Evolutionary conservation across 108 stramenopile species (phyloP), one percentile per base, ranked within the genome.

Genomic region (Fragilariopsis cylindrus): DNA sequence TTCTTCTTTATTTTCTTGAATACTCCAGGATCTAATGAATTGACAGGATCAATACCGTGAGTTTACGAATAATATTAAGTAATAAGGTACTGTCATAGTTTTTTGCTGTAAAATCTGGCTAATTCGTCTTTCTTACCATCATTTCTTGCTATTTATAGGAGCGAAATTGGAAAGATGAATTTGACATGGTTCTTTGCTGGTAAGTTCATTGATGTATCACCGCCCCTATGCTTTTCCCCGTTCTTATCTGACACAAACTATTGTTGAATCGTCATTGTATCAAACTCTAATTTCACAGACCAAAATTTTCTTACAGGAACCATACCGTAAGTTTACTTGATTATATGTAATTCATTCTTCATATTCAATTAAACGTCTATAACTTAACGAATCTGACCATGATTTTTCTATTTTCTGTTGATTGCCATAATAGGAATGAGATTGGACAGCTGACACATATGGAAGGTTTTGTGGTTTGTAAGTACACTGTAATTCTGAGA

Each of bases 11-110:
- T 50, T 1, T 0, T 50, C 7, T 8, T 11, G 49, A 50, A 50
- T 12, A 50, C 21, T 40, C 58, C 6, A 63, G 62, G 3, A 7
- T 4, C 30, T 3, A 63, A 63, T n/a, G 16, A 40, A 9, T n/a
- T 63, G 4, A 63, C 62, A 4, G 62, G 62, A 16, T 63, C 62
- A 44, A 42, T 63, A 5, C 62, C 62, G 19, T 19, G 19, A 19
- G 19, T 19, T 19, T 19, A 19, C 19, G 19, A 19, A 19, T 19
- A 19, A 19, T 19, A 19, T 19, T 19, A 19, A 19, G 19, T 19
- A 19, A 19, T 19, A 19, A 19, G 19, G 19, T 19, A 19, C 19
- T 19, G 19, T 19, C 19, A 19, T 19, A 19, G 19, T 19, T 19
- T 19, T 19, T 19, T 19, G 19, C 19, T 19, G 19, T 19, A 19